phyloP scores from a whole-genome alignment of 306 rosid species.

The Quercus aquifolioides region DNA sequence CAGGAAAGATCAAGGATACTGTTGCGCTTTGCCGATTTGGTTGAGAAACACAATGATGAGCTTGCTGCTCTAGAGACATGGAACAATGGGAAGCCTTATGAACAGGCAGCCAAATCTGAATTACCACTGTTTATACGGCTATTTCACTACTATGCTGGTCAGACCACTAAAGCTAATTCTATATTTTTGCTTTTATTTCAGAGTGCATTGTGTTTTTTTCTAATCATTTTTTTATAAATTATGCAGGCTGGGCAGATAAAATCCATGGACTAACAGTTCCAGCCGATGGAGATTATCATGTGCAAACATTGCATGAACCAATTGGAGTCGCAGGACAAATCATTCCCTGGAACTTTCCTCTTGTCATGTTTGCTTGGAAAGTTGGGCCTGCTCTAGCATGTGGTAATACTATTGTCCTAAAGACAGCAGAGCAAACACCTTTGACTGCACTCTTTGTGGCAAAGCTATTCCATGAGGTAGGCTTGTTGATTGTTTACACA shows the following conservation, averaged over 20 bases:
- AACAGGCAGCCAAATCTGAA: slow-evolving; percentile 58
- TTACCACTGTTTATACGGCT: slow-evolving; percentile 63
- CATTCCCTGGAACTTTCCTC: slow-evolving; percentile 97
- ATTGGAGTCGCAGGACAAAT: slow-evolving; percentile 96
- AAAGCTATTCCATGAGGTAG: slow-evolving; percentile 76
- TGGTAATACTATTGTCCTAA: slow-evolving; percentile 80
- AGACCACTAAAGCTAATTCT: slow-evolving; percentile 1
- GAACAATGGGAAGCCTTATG: slow-evolving; percentile 79
- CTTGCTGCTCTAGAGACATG: slow-evolving; percentile 89
- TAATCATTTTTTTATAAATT: neutral
- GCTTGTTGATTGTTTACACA: neutral
- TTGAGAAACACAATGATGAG: slow-evolving; percentile 69
- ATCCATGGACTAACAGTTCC: slow-evolving; percentile 93
- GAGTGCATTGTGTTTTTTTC: neutral
- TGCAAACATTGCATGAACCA: slow-evolving; percentile 87
- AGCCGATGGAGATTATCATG: slow-evolving; percentile 80
- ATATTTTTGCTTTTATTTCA: neutral
- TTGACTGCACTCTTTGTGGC: slow-evolving; percentile 74
- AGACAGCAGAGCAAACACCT: slow-evolving; percentile 92
- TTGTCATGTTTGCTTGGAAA: slow-evolving; percentile 92
- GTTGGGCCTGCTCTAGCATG: slow-evolving; percentile 97
- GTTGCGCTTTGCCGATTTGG: slow-evolving; percentile 82
- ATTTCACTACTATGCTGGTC: slow-evolving; percentile 85
- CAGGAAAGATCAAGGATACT: slow-evolving; percentile 85
- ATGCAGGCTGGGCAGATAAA: slow-evolving; percentile 94